Base-by-base conservation (phyloP, 2,329 filamentous ascomycete genomes). In the Fusarium buxicola region DNA sequence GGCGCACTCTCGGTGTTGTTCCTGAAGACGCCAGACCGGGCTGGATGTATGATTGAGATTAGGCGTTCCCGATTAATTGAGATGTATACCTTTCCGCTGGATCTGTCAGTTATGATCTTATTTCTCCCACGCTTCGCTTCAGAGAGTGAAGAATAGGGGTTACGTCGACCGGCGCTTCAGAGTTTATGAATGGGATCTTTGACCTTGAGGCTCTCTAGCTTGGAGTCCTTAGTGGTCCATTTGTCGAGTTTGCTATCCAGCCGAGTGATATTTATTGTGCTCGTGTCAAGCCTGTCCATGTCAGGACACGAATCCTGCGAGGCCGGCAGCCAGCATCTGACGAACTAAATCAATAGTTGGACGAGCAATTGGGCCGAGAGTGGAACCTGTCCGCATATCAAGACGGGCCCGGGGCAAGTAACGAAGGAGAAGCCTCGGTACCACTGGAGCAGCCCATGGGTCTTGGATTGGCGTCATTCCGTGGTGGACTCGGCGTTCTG, bases 51-150 rank as follows among this genome's bases (percentile, higher is more conserved):
- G 77, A 79, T 77, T 75, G 78, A 75, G 73, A 76, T 73, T 71
- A 72, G 76, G 78, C 78, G 78, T 81, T 81, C 73, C 74, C 76
- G 71, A 78, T 74, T 81, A 81, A 81, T 81, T 74, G 74, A 81
- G 63, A 74, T 73, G 63, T 66, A 64, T 69, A 66, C 67, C 67
- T 69, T 71, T 71, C 48, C 36, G 55, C 44, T 34, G 39, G 32
- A 53, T 46, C 28, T 52, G 32, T 18, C 25, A 35, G 27, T 39
- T 34, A 55, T 24, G 12, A 38, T 21, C 35, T 24, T 38, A 6
- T 40, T 27, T 55, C 38, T 15, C 25, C 35, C 13, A 38, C 35
- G 18, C 25, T 47, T 11, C 15, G n/a, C 21, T 24, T n/a, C 27
- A 27, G 9, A 27, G 28, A 21, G 46, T 15, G 32, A 43, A 8